Evolutionary conservation across 352 stramenopile species (phyloP), one percentile per base, ranked within the genome.

Genomic region (Elongisporangium prolatum): DNA sequence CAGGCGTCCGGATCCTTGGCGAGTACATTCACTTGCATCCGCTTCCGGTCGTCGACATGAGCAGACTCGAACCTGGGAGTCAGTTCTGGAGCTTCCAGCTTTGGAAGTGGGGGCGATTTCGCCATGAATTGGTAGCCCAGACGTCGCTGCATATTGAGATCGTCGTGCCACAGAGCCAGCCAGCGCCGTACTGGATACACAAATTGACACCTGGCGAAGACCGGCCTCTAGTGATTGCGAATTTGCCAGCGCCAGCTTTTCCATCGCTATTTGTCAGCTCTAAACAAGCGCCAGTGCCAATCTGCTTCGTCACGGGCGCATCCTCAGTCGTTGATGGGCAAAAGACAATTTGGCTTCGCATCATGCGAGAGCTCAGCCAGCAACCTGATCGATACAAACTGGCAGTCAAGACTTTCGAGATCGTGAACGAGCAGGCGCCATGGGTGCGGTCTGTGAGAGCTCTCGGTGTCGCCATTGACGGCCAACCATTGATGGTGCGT

Each of bases 331-430:
- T 84, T 57, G 74, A 88, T 38, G 76, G 78, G 3, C 78, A 88
- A 52, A 84, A 71, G 57, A 75, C 76, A 22, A 88, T 88, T 61
- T 88, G 72, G 72, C 28, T 85, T 48, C 78, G 84, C 40, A 56
- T 82, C 21, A 84, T 88, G 21, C 60, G 72, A 11, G 69, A 63
- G 2, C 59, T 80, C 1, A 53, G 44, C 18, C 2, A 53, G 0
- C 21, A 11, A 4, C 16, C 52, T 0, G 21, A 28, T 6, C 4
- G n/a, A 20, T 65, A 78, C 20, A 21, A 55, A 28, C 72, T 78
- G 48, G 54, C 62, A 6, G 64, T 71, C 34, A 65, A 71, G 49
- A 69, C 70, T 0, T 88, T 86, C 48, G 67, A 77, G 21, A 24
- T 56, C 22, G 34, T 73, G 0, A 47, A 57, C 7, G 10, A 52